phyloP scores from a whole-genome alignment of 2,329 filamentous ascomycete genomes.

The Chaetomium globosum region DNA sequence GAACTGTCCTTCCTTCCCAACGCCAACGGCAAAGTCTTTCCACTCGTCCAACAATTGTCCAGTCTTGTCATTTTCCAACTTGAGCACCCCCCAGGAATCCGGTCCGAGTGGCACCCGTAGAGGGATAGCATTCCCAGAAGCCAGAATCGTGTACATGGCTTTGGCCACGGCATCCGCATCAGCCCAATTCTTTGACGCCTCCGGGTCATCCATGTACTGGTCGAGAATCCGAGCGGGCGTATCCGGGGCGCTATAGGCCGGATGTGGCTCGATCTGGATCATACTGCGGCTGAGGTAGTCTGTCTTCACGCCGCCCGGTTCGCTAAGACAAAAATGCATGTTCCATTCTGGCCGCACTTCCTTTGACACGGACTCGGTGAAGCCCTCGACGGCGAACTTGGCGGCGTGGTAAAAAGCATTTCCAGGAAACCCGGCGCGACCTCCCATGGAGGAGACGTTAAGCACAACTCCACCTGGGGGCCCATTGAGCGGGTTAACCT shows the following conservation, averaged over 20 bases:
- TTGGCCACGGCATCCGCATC: conserved; percentile 43
- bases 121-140: conserved; percentile 43
- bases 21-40: conserved; percentile 38
- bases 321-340: conserved; percentile 48
- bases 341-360: conserved; percentile 50
- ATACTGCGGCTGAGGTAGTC: conserved; percentile 30
- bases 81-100: conserved; percentile 44
- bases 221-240: conserved; percentile 42
- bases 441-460: conserved; percentile 59
- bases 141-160: conserved; percentile 44
- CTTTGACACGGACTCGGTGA: conserved; percentile 49
- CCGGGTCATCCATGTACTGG: conserved; percentile 37
- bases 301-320: conserved; percentile 48
- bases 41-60: conserved; percentile 42
- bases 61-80: conserved; percentile 39
- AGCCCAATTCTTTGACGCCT: conserved; percentile 40
- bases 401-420: conserved; percentile 46
- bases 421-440: conserved; percentile 43
- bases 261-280: conserved; percentile 44
- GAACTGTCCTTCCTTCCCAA: conserved; percentile 25
- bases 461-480: conserved; percentile 54
- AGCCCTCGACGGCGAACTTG: conserved; percentile 53
- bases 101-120: conserved; percentile 48
- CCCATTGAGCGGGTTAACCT: conserved; percentile 31
- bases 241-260: conserved; percentile 43